Percentiles rank a stretch among this genome's conserved stretches.
Conservation (phyloP, 2,329 filamentous ascomycete species). For the Phaeomoniella chlamydospora region DNA sequence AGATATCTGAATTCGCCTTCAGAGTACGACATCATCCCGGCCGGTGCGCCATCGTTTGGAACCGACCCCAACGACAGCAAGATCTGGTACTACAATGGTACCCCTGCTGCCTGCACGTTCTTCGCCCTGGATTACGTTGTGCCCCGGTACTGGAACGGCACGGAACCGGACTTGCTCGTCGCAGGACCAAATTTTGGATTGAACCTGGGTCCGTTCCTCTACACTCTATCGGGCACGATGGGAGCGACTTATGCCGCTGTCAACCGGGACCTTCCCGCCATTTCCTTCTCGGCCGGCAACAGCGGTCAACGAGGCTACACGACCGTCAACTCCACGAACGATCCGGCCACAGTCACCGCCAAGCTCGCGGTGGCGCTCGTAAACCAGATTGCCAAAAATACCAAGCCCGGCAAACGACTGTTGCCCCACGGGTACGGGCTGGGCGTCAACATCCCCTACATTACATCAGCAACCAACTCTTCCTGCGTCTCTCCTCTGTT, state of each 20-base stretch:
- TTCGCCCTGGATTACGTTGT: constrained; percentile 43
- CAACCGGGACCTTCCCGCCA: constrained; percentile 33
- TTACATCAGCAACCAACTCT: constrained; percentile 23
- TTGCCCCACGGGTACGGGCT: constrained; percentile 38
- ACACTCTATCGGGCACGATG: constrained; percentile 26
- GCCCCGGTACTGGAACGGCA: constrained; percentile 31
- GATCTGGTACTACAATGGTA: constrained; percentile 49
- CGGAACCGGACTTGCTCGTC: constrained; percentile 38
- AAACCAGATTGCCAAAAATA: constrained; percentile 26
- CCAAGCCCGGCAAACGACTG: constrained; percentile 12
- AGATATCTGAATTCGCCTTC: constrained; percentile 25
- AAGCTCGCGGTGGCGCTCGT: constrained; percentile 29
- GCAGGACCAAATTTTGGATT: constrained; percentile 41
- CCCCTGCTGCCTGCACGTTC: constrained; percentile 39
- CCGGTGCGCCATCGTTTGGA: constrained; percentile 33
- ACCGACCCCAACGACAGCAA: constrained; percentile 35
- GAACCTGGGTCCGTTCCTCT: constrained; percentile 40
- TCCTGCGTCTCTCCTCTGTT: constrained; percentile 27
- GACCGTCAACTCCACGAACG: constrained; percentile 22
- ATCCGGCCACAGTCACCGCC: constrained; percentile 28
- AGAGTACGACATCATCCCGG: constrained; percentile 31
- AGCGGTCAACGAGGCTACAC: constrained; percentile 26
- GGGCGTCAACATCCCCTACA: constrained; percentile 34
- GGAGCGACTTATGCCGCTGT: constrained; percentile 38
- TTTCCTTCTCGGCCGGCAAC: constrained; percentile 33